Base-by-base conservation (phyloP, 2,329 filamentous ascomycete genomes). In the Fusarium algeriense region DNA sequence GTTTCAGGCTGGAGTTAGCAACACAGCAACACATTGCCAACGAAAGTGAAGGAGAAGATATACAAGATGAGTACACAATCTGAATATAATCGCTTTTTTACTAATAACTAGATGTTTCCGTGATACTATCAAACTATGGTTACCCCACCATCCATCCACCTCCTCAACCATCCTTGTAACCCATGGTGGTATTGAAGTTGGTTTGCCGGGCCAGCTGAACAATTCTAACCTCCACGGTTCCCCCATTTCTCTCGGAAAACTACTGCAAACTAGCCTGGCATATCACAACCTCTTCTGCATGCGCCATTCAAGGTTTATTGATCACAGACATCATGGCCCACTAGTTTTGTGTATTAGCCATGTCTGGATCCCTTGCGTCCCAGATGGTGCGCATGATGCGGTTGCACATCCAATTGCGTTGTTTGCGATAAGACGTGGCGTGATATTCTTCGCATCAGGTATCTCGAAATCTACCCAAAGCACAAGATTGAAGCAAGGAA, bases 381-480 rank as follows among this genome's bases (percentile, higher is more conserved):
- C 32, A 37, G 15, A 35, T 35, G 23, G 34, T 37, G n/a, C 40
- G 49, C 43, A 63, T 65, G 41, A 26, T 23, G 58, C n/a, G 15
- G 37, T 32, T 50, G 19, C 26, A 34, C 60, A 28, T 35, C 58
- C 44, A 63, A 54, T 46, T 19, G 14, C 19, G 30, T 55, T 32
- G 41, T 48, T 35, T 45, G 17, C 35, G 50, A 34, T 40, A 32
- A 49, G 62, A 56, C 38, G 60, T 65, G 62, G 62, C 58, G 58
- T 63, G 62, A 65, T 54, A 17, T 49, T 17, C 20, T 28, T 17
- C 26, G 23, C 13, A 26, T 46, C 20, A 30, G 10, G 15, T 54
- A 34, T n/a, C 23, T 38, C 46, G 12, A 35, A 23, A 17, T 12
- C 34, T 19, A 8, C 23, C 9, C 15, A 17, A 35, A 38, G 12